Conservation (phyloP, 345 rosid genomes). For the Draba incana region DNA sequence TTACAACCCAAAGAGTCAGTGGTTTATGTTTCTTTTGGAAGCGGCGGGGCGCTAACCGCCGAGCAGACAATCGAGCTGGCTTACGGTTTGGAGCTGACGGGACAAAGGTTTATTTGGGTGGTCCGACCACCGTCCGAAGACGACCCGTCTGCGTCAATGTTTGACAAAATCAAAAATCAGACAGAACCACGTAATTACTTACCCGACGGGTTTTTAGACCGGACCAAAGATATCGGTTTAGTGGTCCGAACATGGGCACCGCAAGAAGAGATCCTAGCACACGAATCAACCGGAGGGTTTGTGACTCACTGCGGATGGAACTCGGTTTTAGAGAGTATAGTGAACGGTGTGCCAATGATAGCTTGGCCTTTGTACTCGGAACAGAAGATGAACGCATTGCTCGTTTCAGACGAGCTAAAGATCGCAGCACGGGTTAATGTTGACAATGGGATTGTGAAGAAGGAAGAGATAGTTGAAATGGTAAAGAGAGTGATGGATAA, state of each 20-base stretch:
- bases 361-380: conserved; percentile 68
- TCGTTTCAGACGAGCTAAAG: conserved; percentile 48
- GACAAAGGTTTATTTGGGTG: conserved; percentile 49
- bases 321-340: conserved; percentile 50
- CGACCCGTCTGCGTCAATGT: conserved; percentile 45
- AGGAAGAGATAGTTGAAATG: conserved; percentile 49
- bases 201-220: conserved; percentile 47
- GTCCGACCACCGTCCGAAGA: conserved; percentile 46
- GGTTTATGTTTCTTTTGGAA: conserved; percentile 54
- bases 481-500: conserved; percentile 52
- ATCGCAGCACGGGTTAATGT: conserved; percentile 42
- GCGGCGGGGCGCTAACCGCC: conserved; percentile 48
- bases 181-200: conserved; percentile 38
- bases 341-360: conserved; percentile 60
- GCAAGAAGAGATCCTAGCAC: conserved; percentile 50
- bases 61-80: conserved; percentile 51
- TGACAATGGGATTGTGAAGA: conserved; percentile 33
- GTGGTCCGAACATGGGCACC: conserved; percentile 56
- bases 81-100: conserved; percentile 46
- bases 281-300: conserved; percentile 52
- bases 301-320: conserved; percentile 66
- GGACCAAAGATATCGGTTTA: conserved; percentile 41
- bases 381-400: conserved; percentile 57
- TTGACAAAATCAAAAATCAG: conserved; percentile 1
- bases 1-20: conserved; percentile 47